A percentile compares a stretch with the other conserved stretches of the same genome.
These are phyloP conservation scores for Ophiocordyceps camponoti-saundersi DNA, from an alignment of 2,329 filamentous ascomycete genomes.

Conservation along the genomic window DNA sequence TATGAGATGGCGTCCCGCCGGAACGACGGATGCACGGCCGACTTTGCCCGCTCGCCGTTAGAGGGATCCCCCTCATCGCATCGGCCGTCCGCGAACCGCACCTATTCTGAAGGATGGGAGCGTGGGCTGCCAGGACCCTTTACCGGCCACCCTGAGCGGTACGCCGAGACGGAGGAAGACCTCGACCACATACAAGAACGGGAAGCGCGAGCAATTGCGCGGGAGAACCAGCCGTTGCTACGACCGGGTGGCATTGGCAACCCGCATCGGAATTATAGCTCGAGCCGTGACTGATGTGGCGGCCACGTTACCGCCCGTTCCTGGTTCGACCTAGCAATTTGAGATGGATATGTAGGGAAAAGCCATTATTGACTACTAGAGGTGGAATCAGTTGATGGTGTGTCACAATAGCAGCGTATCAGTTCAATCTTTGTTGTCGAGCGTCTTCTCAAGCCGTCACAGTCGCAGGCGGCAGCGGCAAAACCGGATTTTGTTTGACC, in stretches of 20 bases:
- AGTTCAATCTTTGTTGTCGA: too few species aligned
- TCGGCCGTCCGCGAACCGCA: slow-evolving; percentile 22
- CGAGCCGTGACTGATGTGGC: slow-evolving; percentile 8
- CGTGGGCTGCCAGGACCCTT: slow-evolving; percentile 32
- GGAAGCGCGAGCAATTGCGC: slow-evolving; percentile 30
- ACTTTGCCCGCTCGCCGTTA: slow-evolving; percentile 11
- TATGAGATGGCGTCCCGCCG: slow-evolving; percentile 42
- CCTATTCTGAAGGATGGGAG: slow-evolving; percentile 33
- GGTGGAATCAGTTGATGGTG: background rate
- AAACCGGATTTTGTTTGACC: too few species aligned
- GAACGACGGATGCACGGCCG: slow-evolving; percentile 10
- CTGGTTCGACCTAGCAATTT: background rate
- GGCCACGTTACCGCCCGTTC: background rate
- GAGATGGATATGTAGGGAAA: background rate
- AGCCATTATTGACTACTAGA: background rate
- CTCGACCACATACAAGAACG: slow-evolving; percentile 31
- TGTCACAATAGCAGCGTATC: background rate
- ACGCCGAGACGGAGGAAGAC: slow-evolving; percentile 33
- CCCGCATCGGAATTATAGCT: slow-evolving; percentile 21
- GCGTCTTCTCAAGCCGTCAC: background rate
- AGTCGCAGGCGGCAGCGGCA: background rate
- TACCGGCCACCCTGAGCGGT: slow-evolving; percentile 32
- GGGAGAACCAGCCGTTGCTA: slow-evolving; percentile 32
- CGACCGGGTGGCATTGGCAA: slow-evolving; percentile 32
- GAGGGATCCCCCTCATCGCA: slow-evolving; percentile 11